Conservation (phyloP, 2,329 filamentous ascomycete genomes). For the Calycina herbarum region DNA sequence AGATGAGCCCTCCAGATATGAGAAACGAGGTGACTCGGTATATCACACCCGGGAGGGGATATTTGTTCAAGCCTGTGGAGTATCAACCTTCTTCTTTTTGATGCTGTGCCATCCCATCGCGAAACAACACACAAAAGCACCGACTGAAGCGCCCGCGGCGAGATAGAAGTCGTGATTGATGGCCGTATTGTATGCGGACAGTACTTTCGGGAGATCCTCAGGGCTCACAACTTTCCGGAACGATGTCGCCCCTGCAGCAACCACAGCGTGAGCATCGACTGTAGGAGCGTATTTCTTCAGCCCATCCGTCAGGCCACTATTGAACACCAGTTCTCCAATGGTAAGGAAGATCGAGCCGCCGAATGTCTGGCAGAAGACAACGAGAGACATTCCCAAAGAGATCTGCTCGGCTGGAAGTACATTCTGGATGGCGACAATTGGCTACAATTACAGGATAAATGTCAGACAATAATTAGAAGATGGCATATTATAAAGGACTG, state of each 20-base stretch:
- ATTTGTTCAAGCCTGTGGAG: too few species aligned
- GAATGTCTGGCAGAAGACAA: constrained; percentile 38
- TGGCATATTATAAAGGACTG: constrained; percentile 21
- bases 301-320: constrained; percentile 35
- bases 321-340: constrained; percentile 19
- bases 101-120: constrained; percentile 49
- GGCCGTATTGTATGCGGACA: constrained; percentile 43
- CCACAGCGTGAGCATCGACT: constrained; percentile 37
- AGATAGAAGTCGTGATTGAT: constrained; percentile 45
- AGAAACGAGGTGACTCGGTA: too few species aligned
- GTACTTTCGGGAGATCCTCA: constrained; percentile 36
- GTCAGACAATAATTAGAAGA: too few species aligned
- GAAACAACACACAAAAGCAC: constrained; percentile 40
- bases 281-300: constrained; percentile 38
- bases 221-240: constrained; percentile 39
- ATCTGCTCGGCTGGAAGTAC: constrained; percentile 23
- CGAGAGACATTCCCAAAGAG: constrained; percentile 35
- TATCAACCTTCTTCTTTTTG: constrained; percentile 37
- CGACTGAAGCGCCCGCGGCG: constrained; percentile 37
- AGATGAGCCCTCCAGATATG: too few species aligned
- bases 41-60: too few species aligned
- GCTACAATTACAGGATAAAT: too few species aligned
- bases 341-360: constrained; percentile 35
- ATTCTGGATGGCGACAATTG: constrained; percentile 3
- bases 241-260: constrained; percentile 43